Base-by-base conservation (phyloP, 1,139 yeast genomes). In the Suhomyces bribrorum region DNA sequence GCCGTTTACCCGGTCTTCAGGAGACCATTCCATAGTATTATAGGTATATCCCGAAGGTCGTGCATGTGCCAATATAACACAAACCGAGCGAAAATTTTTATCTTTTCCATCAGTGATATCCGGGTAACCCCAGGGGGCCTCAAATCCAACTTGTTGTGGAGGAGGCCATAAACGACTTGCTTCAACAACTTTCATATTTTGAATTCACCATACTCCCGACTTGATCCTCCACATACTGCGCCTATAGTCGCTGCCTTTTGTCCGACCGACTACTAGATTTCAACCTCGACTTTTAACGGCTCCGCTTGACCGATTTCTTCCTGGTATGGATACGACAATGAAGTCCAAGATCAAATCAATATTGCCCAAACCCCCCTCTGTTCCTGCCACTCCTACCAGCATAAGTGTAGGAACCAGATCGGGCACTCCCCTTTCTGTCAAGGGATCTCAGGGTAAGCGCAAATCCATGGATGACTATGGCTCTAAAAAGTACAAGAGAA, bases 301-400 rank as follows among this genome's bases (percentile, higher is more conserved):
- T 20, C 23, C 23, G 23, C 23, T 20, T 8, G 11, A 5, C 23
- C 23, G 23, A 20, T n/a, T 14, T 13, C 24, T n/a, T 12, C 27
- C 27, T 16, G 23, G 23, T 16, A 66, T 66, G 70, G 73, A 69
- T 43, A 67, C 64, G 53, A 55, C 65, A 46, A 56, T 70, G 47
- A 71, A 70, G 45, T 57, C 66, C 24, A 66, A 61, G 46, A 56
- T 70, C 48, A 71, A 70, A 46, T 56, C 66, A 28, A 64, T 64
- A 32, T 57, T 62, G 34, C 69, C 69, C 31, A 64, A 63, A 43
- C 68, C 66, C 7, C 54, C 54, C 11, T 27, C 43, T 5, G 25
- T n/a, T 31, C 39, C 39, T 48, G 49, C 34, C 56, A 62, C 29
- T 50, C 34, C 44, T 8, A 12, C 35, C 2, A 37, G 34, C 7